These are phyloP conservation scores for Cytidiella melzeri DNA, from an alignment of 768 basidiomycete species.

Conservation along the genomic window DNA sequence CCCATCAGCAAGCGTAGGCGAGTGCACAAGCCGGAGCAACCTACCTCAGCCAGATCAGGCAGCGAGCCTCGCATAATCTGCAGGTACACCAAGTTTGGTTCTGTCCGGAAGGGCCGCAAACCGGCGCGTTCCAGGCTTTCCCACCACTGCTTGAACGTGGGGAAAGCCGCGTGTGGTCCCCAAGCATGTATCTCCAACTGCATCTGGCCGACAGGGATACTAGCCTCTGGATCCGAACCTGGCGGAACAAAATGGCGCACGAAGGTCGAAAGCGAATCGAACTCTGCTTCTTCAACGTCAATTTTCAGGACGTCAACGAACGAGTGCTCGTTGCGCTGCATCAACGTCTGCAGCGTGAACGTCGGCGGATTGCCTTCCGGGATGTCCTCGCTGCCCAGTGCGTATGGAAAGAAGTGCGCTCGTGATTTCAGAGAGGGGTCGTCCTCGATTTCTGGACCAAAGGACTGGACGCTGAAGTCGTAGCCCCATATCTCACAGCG, in stretches of 20 bases:
- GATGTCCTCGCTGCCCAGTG: constrained; percentile 22
- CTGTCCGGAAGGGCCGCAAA: constrained; percentile 64
- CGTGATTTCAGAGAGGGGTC: constrained; percentile 25
- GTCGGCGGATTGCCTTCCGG: constrained; percentile 36
- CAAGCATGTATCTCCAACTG: constrained; percentile 56
- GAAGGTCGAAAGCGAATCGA: constrained; percentile 43
- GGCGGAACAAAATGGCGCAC: constrained; percentile 38
- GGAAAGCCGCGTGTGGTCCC: constrained; percentile 28
- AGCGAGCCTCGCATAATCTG: constrained; percentile 29
- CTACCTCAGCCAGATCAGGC: constrained; percentile 34
- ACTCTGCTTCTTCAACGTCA: constrained; percentile 65
- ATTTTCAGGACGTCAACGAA: constrained; percentile 69
- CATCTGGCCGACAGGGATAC: constrained; percentile 62
- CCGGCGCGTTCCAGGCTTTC: constrained; percentile 58
- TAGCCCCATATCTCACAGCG: constrained; percentile 35
- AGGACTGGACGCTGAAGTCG: constrained; percentile 35
- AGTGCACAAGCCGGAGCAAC: constrained; percentile 7
- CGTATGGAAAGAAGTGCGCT: constrained; percentile 38
- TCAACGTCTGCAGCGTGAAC: constrained; percentile 55
- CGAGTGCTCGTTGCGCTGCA: constrained; percentile 57
- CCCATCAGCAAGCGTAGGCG: neutral
- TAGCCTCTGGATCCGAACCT: constrained; percentile 32
- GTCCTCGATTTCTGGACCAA: constrained; percentile 39
- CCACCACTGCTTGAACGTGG: constrained; percentile 58
- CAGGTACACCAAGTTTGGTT: constrained; percentile 41